These are phyloP conservation scores for Triadica sebifera DNA, from an alignment of 345 rosid species.

Conservation along the genomic window DNA sequence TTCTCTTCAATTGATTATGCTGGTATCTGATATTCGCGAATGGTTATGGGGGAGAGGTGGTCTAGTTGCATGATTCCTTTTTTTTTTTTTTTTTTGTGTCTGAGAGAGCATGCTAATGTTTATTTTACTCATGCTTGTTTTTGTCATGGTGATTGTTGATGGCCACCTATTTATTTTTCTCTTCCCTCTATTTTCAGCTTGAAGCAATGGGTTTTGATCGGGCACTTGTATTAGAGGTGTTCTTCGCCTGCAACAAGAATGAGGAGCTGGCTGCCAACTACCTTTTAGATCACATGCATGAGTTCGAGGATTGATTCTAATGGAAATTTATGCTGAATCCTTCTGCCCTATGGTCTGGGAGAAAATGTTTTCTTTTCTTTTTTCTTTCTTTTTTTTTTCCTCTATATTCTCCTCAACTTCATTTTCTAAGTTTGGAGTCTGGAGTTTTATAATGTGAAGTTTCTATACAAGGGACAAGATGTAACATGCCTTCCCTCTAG, in stretches of 20 bases:
- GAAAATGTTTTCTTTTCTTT: not conserved
- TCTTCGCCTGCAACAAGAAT: conserved; percentile 84
- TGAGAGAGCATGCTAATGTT: not conserved
- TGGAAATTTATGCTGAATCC: not conserved
- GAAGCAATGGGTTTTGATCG: conserved; percentile 93
- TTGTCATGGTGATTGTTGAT: not conserved
- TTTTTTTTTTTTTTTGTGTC: no score
- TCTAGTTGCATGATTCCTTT: not conserved
- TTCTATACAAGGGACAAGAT: conserved; percentile 17
- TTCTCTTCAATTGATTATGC: not conserved
- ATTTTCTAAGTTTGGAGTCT: conserved; percentile 17
- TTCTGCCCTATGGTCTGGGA: not conserved
- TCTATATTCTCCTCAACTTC: not conserved
- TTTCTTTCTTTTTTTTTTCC: not conserved
- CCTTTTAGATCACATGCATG: conserved; percentile 89
- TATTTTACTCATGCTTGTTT: not conserved
- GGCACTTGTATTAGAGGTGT: no score
- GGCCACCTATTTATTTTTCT: not conserved
- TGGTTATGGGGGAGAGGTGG: not conserved
- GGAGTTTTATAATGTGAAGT: conserved; percentile 14
- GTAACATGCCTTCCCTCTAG: no score
- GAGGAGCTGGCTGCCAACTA: conserved; percentile 97
- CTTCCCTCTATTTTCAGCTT: conserved; percentile 39
- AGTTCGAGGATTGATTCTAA: conserved; percentile 63
- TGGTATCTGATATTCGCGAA: not conserved